These are phyloP conservation scores for Physaria fendleri DNA, from an alignment of 345 rosid genomes.

Conservation along the genomic window DNA sequence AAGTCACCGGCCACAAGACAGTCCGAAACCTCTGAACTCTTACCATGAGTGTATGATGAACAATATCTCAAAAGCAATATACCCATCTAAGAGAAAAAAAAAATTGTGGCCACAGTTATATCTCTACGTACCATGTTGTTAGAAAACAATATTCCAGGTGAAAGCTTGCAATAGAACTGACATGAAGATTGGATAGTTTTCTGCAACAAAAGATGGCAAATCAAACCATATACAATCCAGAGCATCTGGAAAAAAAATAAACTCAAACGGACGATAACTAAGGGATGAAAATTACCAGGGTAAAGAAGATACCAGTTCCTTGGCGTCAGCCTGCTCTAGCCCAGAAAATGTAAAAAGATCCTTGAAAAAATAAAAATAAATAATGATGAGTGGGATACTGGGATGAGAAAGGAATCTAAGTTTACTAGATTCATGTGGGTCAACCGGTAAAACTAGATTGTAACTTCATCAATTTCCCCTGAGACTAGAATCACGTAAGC, in stretches of 20 bases:
- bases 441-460: neutral
- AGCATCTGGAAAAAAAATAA: neutral
- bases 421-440: slow-evolving; percentile 1
- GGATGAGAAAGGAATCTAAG: neutral
- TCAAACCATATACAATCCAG: slow-evolving; percentile 1
- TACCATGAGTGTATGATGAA: neutral
- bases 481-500: neutral
- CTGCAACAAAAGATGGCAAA: slow-evolving; percentile 42
- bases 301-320: slow-evolving; percentile 79
- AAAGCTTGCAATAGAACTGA: slow-evolving; percentile 75
- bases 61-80: neutral
- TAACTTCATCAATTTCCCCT: neutral
- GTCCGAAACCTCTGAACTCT: neutral
- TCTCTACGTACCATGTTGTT: slow-evolving; percentile 58
- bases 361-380: slow-evolving; percentile 35
- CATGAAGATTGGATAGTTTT: slow-evolving; percentile 36
- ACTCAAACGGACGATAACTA: neutral
- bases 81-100: neutral
- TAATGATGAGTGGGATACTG: slow-evolving; percentile 14
- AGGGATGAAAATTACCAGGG: slow-evolving; percentile 65
- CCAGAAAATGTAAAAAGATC: slow-evolving; percentile 41
- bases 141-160: slow-evolving; percentile 48
- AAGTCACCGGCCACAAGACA: neutral
- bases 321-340: slow-evolving; percentile 38
- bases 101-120: neutral